Conservation (phyloP, 2,329 filamentous ascomycete species). For the Penicillium hesseltinei region DNA sequence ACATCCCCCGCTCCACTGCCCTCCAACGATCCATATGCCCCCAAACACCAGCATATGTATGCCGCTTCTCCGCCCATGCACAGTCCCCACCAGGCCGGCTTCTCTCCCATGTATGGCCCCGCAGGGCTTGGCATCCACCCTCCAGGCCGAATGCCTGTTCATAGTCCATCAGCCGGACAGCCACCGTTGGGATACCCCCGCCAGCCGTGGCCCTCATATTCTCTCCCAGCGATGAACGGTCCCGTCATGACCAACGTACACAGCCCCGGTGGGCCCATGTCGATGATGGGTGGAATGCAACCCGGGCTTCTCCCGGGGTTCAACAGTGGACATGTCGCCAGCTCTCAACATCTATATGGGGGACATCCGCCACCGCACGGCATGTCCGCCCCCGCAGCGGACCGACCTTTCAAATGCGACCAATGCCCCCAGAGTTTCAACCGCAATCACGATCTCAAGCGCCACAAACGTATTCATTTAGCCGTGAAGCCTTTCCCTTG, state of each 20-base stretch:
- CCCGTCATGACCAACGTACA: constrained; percentile 76
- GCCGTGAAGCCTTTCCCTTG: constrained; percentile 96
- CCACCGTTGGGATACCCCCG: constrained; percentile 38
- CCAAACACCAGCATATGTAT: constrained; percentile 52
- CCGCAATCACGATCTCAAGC: constrained; percentile 91
- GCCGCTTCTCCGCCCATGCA: constrained; percentile 46
- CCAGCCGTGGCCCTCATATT: constrained; percentile 52
- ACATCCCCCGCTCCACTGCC: constrained; percentile 53
- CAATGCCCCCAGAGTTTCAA: constrained; percentile 92
- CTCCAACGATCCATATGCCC: constrained; percentile 59
- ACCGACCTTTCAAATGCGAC: constrained; percentile 93
- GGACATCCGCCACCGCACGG: constrained; percentile 55
- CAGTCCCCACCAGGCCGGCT: constrained; percentile 50
- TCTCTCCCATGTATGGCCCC: constrained; percentile 39
- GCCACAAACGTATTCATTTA: constrained; percentile 92
- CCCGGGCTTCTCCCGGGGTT: constrained; percentile 57
- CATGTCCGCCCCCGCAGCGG: constrained; percentile 58
- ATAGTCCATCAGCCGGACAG: constrained; percentile 46
- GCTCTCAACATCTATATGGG: constrained; percentile 60
- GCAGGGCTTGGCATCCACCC: constrained; percentile 41
- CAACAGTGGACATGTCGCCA: constrained; percentile 61
- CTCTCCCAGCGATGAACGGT: constrained; percentile 61
- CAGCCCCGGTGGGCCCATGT: constrained; percentile 69
- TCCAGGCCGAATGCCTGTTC: constrained; percentile 55
- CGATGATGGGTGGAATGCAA: constrained; percentile 63